Evolutionary conservation across 1,284 basidiomycete species (phyloP).

Genomic region (Cutaneotrichosporon sp.): DNA sequence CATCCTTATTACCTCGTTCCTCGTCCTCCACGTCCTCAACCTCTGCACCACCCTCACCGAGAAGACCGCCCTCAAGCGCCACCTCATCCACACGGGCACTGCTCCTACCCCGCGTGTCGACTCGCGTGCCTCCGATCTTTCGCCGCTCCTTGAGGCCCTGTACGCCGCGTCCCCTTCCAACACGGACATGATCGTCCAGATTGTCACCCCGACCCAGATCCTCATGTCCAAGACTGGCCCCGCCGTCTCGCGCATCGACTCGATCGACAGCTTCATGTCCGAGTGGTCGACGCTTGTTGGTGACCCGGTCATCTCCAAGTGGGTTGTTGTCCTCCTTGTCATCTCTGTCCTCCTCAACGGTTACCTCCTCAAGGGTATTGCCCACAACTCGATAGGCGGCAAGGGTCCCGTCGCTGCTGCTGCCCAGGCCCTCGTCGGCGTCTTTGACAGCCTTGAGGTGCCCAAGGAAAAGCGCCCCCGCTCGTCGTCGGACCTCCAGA

Average conservation of each 20-base stretch:
- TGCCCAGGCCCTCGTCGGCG: conserved; percentile 55
- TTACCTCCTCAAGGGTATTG: conserved; percentile 79
- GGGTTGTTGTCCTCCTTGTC: conserved; percentile 87
- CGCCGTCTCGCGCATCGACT: conserved; percentile 49
- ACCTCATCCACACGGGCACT: conserved; percentile 54
- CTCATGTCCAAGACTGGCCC: conserved; percentile 49
- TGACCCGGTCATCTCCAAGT: conserved; percentile 92
- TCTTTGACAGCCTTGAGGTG: conserved; percentile 41
- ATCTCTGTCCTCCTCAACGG: conserved; percentile 91
- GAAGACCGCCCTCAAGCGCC: conserved; percentile 64
- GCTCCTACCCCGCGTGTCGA: conserved; percentile 40
- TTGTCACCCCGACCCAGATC: conserved; percentile 68
- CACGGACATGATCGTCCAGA: conserved; percentile 66
- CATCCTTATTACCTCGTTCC: conserved; percentile 84
- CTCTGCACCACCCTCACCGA: conserved; percentile 88
- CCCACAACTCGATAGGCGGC: conserved; percentile 54
- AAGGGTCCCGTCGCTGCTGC: conserved; percentile 55
- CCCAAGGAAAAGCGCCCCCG: conserved; percentile 18
- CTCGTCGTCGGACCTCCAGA: conserved; percentile 21
- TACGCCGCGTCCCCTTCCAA: conserved; percentile 56
- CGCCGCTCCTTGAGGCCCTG: conserved; percentile 64
- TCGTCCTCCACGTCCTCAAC: conserved; percentile 87
- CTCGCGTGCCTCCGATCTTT: conserved; percentile 60
- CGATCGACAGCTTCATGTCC: conserved; percentile 84
- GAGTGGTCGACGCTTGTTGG: conserved; percentile 94